phyloP scores from a whole-genome alignment of 176 grass and related monocot species.

The Stipa capillata region DNA sequence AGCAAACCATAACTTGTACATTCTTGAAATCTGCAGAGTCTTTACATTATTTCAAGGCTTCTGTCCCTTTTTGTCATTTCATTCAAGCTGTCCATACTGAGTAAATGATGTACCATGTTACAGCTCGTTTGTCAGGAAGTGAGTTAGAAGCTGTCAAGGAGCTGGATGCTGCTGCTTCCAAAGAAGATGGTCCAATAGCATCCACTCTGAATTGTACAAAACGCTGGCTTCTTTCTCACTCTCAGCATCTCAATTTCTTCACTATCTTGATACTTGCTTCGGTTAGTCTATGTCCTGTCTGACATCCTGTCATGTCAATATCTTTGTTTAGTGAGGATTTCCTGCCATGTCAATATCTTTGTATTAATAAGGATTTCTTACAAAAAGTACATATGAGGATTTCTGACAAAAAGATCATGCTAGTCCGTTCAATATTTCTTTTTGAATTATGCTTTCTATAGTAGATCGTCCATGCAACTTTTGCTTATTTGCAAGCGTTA shows the following conservation, averaged over 20 bases:
- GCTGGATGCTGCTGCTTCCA: conserved; percentile 38
- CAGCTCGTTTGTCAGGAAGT: conserved; percentile 77
- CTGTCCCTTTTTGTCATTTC: neutral
- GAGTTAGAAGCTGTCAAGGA: conserved; percentile 70
- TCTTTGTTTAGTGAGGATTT: too few relatives aligned
- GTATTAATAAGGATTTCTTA: neutral
- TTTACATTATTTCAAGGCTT: neutral
- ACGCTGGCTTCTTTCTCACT: conserved; percentile 73
- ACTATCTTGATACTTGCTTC: conserved; percentile 94
- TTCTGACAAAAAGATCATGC: too few relatives aligned
- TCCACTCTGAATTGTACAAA: conserved; percentile 53
- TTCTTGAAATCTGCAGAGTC: neutral
- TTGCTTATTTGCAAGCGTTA: neutral
- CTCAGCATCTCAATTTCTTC: conserved; percentile 90
- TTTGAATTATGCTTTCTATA: neutral
- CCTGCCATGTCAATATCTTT: too few relatives aligned
- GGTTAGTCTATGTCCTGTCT: conserved; percentile 36
- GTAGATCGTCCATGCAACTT: neutral
- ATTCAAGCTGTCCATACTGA: conserved; percentile 12
- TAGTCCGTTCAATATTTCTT: neutral
- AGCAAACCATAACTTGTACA: neutral
- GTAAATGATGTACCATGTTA: conserved; percentile 4
- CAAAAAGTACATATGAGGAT: neutral
- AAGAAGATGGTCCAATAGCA: conserved; percentile 70
- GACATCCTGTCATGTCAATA: neutral